These are phyloP conservation scores for Malus sieversii DNA, from an alignment of 306 rosid species.

Conservation along the genomic window DNA sequence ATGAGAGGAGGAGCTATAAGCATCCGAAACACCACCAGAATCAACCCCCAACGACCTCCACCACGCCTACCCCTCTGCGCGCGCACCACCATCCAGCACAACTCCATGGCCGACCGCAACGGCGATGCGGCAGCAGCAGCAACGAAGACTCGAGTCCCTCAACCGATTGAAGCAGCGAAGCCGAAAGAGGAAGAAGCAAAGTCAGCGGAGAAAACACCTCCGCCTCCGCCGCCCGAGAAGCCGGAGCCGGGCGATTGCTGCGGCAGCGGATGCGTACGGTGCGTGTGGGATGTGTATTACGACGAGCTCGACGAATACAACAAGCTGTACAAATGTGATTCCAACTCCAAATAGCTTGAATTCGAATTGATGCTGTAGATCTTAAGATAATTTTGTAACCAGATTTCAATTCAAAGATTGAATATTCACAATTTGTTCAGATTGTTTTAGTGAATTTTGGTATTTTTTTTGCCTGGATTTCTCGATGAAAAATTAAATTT, in stretches of 20 bases:
- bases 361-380: neutral
- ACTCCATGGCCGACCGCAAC: constrained; percentile 24
- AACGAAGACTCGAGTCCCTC: neutral
- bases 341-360: neutral
- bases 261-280: constrained; percentile 87
- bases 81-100: neutral
- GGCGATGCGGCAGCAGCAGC: neutral
- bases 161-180: neutral
- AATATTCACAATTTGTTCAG: neutral
- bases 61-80: neutral
- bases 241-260: constrained; percentile 87
- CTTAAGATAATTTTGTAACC: neutral
- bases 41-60: neutral
- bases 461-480: neutral
- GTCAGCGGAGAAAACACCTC: constrained; percentile 30
- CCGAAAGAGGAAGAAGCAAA: neutral
- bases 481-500: neutral
- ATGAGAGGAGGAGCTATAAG: constrained; percentile 11
- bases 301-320: constrained; percentile 76
- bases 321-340: constrained; percentile 42
- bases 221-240: constrained; percentile 60
- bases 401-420: neutral
- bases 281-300: constrained; percentile 86
- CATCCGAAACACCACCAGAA: neutral
- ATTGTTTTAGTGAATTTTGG: neutral